A percentile compares a stretch with the other conserved stretches of the same genome.
phyloP scores from a whole-genome alignment of 352 stramenopile species.

The Pythium vanterpoolii region DNA sequence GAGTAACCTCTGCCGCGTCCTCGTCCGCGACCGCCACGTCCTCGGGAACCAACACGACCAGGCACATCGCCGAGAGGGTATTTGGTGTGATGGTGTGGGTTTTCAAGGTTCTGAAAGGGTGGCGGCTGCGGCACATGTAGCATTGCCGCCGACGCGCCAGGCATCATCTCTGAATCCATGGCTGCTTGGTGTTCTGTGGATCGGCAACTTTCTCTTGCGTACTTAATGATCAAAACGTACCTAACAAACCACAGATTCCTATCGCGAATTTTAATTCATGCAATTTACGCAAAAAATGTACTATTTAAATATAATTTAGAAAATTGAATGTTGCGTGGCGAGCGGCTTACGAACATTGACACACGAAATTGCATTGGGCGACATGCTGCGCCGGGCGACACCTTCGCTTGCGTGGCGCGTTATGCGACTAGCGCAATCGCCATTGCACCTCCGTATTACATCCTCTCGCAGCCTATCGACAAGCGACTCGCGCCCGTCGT shows the following conservation, averaged over 20 bases:
- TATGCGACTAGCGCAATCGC: conserved; percentile 2
- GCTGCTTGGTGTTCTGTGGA: not conserved
- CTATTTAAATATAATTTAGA: not conserved
- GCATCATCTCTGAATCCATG: not conserved
- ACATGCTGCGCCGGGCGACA: conserved; percentile 8
- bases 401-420: not conserved
- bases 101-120: not conserved
- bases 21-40: conserved; percentile 1
- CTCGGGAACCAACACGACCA: not conserved
- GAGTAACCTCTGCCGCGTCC: not conserved
- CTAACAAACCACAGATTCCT: no score
- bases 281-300: not conserved
- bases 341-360: conserved; percentile 10
- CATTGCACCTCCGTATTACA: not conserved
- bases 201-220: not conserved
- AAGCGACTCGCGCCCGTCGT: conserved; percentile 21
- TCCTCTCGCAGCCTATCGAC: not conserved
- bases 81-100: not conserved
- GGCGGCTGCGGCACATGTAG: conserved; percentile 3
- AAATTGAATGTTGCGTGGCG: not conserved
- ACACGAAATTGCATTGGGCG: not conserved
- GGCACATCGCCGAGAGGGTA: not conserved
- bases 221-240: not conserved
- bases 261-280: no score
- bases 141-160: conserved; percentile 2